Conservation (phyloP, 2,329 filamentous ascomycete species). For the Ambrosiella xylebori region DNA sequence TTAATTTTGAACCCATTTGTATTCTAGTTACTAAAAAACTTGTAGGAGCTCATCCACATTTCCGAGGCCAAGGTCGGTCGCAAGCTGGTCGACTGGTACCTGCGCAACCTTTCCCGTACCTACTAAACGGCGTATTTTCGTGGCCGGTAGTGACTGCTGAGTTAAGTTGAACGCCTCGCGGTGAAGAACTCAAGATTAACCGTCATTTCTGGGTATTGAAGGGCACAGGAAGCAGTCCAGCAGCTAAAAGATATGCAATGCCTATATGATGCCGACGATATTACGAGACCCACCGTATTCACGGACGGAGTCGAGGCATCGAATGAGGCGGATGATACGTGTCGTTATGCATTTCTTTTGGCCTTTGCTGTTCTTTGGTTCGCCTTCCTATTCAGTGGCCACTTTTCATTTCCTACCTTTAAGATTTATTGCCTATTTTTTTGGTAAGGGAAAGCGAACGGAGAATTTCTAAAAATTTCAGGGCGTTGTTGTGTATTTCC, state of each 20-base stretch:
- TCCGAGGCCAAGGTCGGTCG: slow-evolving; percentile 96
- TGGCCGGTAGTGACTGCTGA: slow-evolving; percentile 1
- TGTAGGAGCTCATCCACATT: slow-evolving; percentile 86
- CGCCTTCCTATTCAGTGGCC: neutral
- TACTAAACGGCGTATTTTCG: slow-evolving; percentile 40
- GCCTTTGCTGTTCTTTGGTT: neutral
- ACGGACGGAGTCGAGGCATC: neutral
- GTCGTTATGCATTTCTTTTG: slow-evolving; percentile 4
- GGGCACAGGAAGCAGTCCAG: neutral
- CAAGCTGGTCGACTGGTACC: slow-evolving; percentile 96
- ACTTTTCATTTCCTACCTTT: neutral
- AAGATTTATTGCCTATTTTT: neutral
- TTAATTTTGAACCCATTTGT: neutral
- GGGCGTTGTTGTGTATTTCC: slow-evolving; percentile 2
- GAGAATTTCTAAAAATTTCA: neutral
- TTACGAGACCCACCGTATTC: neutral
- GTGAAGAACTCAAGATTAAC: neutral
- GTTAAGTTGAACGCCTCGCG: neutral
- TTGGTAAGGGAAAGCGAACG: neutral
- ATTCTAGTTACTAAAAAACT: slow-evolving; percentile 5
- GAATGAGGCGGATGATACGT: slow-evolving; percentile 1
- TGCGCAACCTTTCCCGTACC: slow-evolving; percentile 86
- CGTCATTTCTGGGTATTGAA: neutral
- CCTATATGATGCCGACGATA: neutral
- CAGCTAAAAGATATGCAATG: neutral